Base-by-base conservation (phyloP, 1,284 basidiomycete genomes). In the Ustilago hordei region DNA sequence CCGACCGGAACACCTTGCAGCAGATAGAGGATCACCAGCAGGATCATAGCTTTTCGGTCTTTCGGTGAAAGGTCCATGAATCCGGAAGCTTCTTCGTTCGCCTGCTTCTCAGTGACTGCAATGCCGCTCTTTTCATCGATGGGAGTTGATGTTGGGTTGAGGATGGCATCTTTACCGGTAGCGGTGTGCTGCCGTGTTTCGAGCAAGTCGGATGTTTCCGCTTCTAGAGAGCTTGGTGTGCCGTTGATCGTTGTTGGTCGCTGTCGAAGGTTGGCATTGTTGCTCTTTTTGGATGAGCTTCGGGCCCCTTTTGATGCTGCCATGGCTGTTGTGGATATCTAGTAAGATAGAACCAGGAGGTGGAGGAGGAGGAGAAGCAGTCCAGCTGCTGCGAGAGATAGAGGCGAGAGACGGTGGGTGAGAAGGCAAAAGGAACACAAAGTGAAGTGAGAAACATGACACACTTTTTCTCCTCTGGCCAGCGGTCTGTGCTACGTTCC, bases 1-100 rank as follows among this genome's bases (percentile, higher is more conserved):
- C 95, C 90, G 85, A 99, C 93, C 48, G 96, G 97, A 77, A 99
- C 92, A 67, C 96, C 96, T 88, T 99, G 96, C 39, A 99, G 91
- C 48, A 95, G 89, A 87, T 95, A 99, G 60, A 99, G 89, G 75
- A 95, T 88, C 85, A 95, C 92, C 48, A 99, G 89, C 64, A 99
- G 87, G 8, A 90, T 90, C 89, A 99, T 94, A 39, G 93, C 94
- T 38, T 62, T 66, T 11, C 52, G 71, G 38, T 78, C 75, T 28
- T 55, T 55, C 7, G 75, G 71, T 34, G 67, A 71, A 23, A 78
- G 68, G 19, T 78, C 75, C 75, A 78, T 78, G 66, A 78, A 74
- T 13, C 75, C 75, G 6, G 64, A 69, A 3, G 70, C 75, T 47
- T 74, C 75, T 19, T 66, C 60, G 43, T 28, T 64, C 9, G 63